Base-by-base conservation (phyloP, 306 rosid genomes). In the Vachellia collinsii region DNA sequence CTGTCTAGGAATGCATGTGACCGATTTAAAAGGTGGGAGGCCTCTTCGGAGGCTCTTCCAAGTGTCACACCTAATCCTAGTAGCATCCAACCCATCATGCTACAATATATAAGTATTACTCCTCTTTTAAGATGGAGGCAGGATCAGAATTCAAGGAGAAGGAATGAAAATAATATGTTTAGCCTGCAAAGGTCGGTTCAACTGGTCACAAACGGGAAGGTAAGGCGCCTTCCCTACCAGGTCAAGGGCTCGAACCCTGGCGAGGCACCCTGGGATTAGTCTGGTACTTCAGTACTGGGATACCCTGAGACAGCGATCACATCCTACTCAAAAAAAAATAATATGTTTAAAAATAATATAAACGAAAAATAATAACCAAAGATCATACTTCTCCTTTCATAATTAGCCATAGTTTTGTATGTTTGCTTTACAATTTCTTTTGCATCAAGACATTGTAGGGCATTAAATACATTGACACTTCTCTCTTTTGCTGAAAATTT, bases 21-120 rank as follows among this genome's bases (percentile, higher is more conserved):
- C 61, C 74, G 69, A 53, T 72, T 58, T 23, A 10, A 19, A 42
- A 64, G 51, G 72, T 39, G 23, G 77, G 23, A 58, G 71, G 71
- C 69, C 77, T 42, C 66, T 34, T 54, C 51, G 8, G 69, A 44
- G 85, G 51, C 63, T 56, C 39, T 56, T 7, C 53, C 20, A 19
- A 44, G 79, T 11, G 75, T 56, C 76, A 74, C 81, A 82, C 83
- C 88, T 85, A 85, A 85, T 77, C 81, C 85, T 50, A 0, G 1
- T 42, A 20, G 62, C 19, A 75, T 75, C 54, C 78, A 81, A 66
- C 62, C 37, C 86, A 72, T 51, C 38, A 79, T 53, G 76, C 75
- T 83, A 75, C 36, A 77, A 66, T 76, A 70, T 82, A 34, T 29
- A 0, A 29, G 34, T 29, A 29, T 67, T 66, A n/a, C 51, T 77